These are phyloP conservation scores for Pascua sp. DNA, from an alignment of 1,284 basidiomycete species.

Conservation along the genomic window DNA sequence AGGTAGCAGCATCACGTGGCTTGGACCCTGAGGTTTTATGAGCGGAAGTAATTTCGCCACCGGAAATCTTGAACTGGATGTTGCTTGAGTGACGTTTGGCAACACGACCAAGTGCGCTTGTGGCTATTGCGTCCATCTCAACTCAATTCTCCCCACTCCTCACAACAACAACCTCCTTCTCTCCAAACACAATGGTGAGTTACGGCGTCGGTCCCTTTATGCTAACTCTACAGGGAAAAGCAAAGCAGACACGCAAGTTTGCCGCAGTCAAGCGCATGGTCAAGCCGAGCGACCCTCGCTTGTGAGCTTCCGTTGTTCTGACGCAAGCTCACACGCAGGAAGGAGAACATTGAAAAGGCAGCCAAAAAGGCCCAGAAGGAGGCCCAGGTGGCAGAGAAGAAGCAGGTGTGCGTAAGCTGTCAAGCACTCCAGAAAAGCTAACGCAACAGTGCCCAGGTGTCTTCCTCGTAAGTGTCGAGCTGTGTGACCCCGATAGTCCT, in stretches of 20 bases:
- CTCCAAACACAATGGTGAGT: too few species aligned
- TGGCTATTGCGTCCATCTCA: too few species aligned
- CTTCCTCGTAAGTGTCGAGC: constrained; percentile 7
- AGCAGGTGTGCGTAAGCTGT: constrained; percentile 15
- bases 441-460: constrained; percentile 27
- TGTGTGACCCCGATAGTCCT: background rate
- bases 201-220: too few species aligned
- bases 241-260: constrained; percentile 92
- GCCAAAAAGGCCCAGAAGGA: constrained; percentile 52
- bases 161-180: too few species aligned
- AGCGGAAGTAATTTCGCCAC: constrained; percentile 9
- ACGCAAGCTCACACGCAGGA: constrained; percentile 39
- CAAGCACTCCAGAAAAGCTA: background rate
- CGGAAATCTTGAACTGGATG: constrained; percentile 9
- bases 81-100: too few species aligned
- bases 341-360: constrained; percentile 53
- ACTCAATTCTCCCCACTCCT: too few species aligned
- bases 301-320: constrained; percentile 62
- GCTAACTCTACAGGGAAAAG: constrained; percentile 66
- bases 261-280: constrained; percentile 91
- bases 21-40: background rate
- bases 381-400: constrained; percentile 48
- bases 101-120: too few species aligned
- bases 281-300: constrained; percentile 86
- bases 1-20: too few species aligned